Percentiles rank a stretch among this genome's conserved stretches.
These are phyloP conservation scores for Osmanthus fragrans DNA, from an alignment of 257 asterid genomes.

Conservation along the genomic window DNA sequence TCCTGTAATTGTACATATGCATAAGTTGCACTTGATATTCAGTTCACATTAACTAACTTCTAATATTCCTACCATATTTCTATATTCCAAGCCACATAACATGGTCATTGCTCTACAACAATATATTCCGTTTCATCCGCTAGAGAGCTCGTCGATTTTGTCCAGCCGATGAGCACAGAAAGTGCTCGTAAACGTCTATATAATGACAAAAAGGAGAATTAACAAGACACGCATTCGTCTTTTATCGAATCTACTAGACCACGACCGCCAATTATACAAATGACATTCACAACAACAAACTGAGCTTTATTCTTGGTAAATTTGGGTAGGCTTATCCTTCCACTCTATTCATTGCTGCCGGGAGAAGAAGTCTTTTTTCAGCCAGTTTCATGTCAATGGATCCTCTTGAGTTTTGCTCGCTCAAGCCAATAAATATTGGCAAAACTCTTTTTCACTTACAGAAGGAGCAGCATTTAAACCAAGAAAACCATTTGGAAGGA, in stretches of 20 bases:
- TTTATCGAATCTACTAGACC: too few relatives aligned
- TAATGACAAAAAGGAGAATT: neutral
- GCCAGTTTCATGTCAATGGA: neutral
- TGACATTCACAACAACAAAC: neutral
- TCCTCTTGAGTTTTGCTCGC: neutral
- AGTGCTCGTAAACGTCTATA: neutral
- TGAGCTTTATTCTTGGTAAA: neutral
- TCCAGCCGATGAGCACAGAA: neutral
- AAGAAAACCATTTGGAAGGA: constrained; percentile 34
- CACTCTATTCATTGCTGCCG: too few relatives aligned
- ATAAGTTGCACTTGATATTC: neutral
- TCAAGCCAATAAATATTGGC: neutral
- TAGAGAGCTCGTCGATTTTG: neutral
- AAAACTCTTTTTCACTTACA: constrained; percentile 6
- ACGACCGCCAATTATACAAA: neutral
- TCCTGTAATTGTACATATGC: neutral
- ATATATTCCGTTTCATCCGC: neutral
- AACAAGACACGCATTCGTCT: neutral
- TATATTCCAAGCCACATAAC: neutral
- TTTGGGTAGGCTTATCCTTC: neutral
- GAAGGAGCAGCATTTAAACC: constrained; percentile 38
- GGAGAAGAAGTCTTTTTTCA: neutral
- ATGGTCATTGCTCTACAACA: neutral
- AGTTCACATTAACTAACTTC: neutral
- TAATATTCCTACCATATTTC: neutral